Conservation (phyloP, 2,329 filamentous ascomycete species). For the Penicillium sp. region DNA sequence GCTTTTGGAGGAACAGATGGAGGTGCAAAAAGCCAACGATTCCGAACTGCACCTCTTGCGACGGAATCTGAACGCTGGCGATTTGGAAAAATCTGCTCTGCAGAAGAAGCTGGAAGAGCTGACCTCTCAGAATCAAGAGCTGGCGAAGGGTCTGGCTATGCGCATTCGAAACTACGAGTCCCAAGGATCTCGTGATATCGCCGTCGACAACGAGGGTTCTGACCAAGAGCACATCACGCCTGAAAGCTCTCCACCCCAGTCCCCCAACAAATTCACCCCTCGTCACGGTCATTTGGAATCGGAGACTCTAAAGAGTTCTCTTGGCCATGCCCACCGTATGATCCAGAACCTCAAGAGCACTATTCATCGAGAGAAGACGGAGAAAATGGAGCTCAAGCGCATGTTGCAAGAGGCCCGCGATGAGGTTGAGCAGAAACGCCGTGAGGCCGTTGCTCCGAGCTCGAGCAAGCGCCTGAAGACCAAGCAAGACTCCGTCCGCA, state of each 20-base stretch:
- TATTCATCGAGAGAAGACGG: constrained; percentile 95
- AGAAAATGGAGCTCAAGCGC: constrained; percentile 92
- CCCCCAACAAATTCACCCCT: constrained; percentile 86
- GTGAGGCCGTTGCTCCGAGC: constrained; percentile 48
- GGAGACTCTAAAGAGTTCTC: constrained; percentile 89
- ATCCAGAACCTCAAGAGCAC: constrained; percentile 94
- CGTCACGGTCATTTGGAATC: constrained; percentile 89
- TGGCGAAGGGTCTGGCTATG: constrained; percentile 77
- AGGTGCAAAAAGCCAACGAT: constrained; percentile 77
- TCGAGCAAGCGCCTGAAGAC: constrained; percentile 58
- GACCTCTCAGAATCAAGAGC: constrained; percentile 82
- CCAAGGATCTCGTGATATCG: constrained; percentile 57
- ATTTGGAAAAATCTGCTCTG: constrained; percentile 73
- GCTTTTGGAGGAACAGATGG: constrained; percentile 74
- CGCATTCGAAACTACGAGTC: constrained; percentile 67
- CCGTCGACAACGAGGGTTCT: constrained; percentile 63
- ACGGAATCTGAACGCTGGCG: constrained; percentile 72
- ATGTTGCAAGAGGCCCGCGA: constrained; percentile 94
- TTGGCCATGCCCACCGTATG: constrained; percentile 91
- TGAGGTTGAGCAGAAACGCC: constrained; percentile 71
- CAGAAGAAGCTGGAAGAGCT: constrained; percentile 87
- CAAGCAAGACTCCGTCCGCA: constrained; percentile 70
- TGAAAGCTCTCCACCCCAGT: constrained; percentile 85
- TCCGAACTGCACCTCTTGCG: constrained; percentile 82
- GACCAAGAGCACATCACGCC: constrained; percentile 70